Percentiles rank a stretch among this genome's conserved stretches.
These are phyloP conservation scores for Umbelopsis sp. DNA, from an alignment of 192 early-diverging fungal species.

Conservation along the genomic window DNA sequence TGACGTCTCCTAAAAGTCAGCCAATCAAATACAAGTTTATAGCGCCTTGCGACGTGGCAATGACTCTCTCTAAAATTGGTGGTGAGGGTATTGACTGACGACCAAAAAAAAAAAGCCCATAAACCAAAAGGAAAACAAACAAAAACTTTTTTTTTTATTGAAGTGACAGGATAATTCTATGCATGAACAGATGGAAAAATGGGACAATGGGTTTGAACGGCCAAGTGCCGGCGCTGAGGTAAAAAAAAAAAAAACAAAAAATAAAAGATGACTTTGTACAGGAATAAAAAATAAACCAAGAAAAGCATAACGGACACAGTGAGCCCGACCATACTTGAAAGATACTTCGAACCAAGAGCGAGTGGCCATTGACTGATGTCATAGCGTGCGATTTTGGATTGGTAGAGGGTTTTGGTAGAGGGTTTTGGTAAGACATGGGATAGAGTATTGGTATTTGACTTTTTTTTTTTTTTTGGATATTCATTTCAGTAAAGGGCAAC, in stretches of 20 bases:
- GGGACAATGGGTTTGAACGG: not conserved
- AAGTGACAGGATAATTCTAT: not conserved
- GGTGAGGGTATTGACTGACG: no score
- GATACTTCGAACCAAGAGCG: not conserved
- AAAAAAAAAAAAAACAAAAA: no score
- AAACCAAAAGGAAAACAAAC: no score
- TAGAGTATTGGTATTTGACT: no score
- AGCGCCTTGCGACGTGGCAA: not conserved
- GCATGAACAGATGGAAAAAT: not conserved
- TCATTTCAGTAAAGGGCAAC: constrained; percentile 27
- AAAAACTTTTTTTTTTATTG: not conserved
- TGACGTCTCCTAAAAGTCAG: constrained; percentile 11
- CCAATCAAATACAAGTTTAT: not conserved
- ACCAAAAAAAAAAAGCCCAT: no score
- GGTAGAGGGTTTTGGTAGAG: not conserved
- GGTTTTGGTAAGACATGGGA: no score
- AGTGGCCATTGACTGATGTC: not conserved
- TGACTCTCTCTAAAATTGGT: no score
- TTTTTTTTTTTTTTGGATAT: no score
- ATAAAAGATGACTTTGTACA: not conserved
- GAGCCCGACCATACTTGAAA: not conserved
- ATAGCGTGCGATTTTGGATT: not conserved
- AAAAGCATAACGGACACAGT: no score
- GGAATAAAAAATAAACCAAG: not conserved
- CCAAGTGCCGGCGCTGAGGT: not conserved